Evolutionary conservation across 106 monocot species (phyloP).

Genomic region (Triglochin maritima): DNA sequence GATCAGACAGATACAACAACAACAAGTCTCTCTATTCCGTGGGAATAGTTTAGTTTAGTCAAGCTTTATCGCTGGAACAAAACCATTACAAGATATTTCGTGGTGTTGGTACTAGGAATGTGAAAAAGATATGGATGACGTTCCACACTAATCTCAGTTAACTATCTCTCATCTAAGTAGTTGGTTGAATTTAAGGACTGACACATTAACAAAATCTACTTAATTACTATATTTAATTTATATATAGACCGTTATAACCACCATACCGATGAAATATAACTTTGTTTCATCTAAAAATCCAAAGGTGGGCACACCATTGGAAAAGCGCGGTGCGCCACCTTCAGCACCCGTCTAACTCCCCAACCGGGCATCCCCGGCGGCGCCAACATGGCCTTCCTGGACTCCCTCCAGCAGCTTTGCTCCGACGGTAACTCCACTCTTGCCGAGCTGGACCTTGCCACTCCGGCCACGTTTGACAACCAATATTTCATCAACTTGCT

Average conservation of each 20-base stretch:
- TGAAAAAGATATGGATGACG: too few species aligned
- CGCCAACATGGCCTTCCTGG: slow-evolving; percentile 32
- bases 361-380: not conserved
- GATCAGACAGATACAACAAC: too few species aligned
- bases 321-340: slow-evolving; percentile 62
- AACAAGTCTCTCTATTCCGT: too few species aligned
- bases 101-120: too few species aligned
- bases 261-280: not conserved
- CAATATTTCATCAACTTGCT: slow-evolving; percentile 82
- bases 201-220: too few species aligned
- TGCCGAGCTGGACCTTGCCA: slow-evolving; percentile 52
- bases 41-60: too few species aligned
- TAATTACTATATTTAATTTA: too few species aligned
- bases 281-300: not conserved
- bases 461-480: slow-evolving; percentile 86
- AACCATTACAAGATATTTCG: too few species aligned
- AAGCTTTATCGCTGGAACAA: too few species aligned
- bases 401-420: slow-evolving; percentile 73
- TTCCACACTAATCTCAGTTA: too few species aligned
- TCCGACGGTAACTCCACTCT: slow-evolving; percentile 34
- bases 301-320: slow-evolving; percentile 90
- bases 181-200: too few species aligned
- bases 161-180: too few species aligned
- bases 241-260: not conserved
- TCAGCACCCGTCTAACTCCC: slow-evolving; percentile 43